phyloP scores from a whole-genome alignment of 768 basidiomycete genomes.

The Termitomyces sp. region DNA sequence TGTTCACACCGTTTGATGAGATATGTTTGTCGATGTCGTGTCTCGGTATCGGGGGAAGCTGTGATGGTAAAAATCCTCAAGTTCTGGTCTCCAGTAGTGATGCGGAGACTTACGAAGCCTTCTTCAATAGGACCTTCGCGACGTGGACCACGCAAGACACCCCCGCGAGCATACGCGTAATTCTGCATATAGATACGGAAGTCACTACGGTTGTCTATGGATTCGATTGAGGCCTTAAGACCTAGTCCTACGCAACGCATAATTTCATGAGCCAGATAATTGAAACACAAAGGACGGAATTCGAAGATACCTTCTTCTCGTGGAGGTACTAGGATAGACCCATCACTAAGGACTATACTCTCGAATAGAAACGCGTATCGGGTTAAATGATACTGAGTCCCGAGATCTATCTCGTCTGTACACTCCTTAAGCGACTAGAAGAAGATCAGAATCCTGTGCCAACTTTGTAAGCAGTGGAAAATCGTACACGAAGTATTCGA shows the following conservation, averaged over 20 bases:
- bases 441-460: neutral
- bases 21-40: constrained; percentile 26
- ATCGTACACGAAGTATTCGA: constrained; percentile 82
- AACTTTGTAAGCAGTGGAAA: neutral
- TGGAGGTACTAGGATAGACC: constrained; percentile 75
- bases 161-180: constrained; percentile 86
- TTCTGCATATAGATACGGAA: constrained; percentile 98
- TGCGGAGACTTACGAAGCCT: constrained; percentile 77
- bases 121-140: constrained; percentile 90
- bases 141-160: constrained; percentile 65
- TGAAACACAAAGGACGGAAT: neutral
- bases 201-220: constrained; percentile 91
- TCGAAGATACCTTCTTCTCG: constrained; percentile 57
- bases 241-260: constrained; percentile 45
- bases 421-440: constrained; percentile 86
- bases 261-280: constrained; percentile 4
- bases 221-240: constrained; percentile 82
- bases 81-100: constrained; percentile 3
- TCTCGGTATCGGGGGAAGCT: constrained; percentile 65
- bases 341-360: constrained; percentile 85
- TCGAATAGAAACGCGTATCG: constrained; percentile 95
- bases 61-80: constrained; percentile 1
- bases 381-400: constrained; percentile 96
- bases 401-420: constrained; percentile 93
- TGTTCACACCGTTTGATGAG: constrained; percentile 27